Base-by-base conservation (phyloP, 176 grass and related monocot species). In the Zoysia japonica region DNA sequence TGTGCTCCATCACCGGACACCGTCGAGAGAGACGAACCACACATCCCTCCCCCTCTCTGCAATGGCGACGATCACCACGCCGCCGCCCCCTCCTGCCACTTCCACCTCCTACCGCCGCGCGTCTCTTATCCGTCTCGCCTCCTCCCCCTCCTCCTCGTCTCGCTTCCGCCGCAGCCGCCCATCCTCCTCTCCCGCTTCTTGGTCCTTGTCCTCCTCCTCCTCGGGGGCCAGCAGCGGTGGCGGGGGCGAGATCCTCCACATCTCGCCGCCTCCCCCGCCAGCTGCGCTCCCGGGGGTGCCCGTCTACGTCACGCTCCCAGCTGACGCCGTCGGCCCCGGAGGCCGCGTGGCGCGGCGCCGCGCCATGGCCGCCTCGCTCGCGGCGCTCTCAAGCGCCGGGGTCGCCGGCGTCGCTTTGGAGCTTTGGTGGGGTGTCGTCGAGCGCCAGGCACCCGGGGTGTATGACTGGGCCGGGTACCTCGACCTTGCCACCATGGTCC, bases 341-440 rank as follows among this genome's bases (percentile, higher is more conserved):
- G 88, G 88, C 0, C 78, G 85, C 79, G 82, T 93, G 52, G 71
- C 79, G 43, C 65, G 91, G 39, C 75, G 71, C 74, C 88, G 84
- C 71, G 82, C 88, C 74, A 90, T 93, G 91, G 70, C 65, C 11
- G 88, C 88, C 12, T 93, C 91, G 71, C 73, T 93, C 71, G 77
- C 77, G 40, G 91, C 91, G 65, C 88, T 93, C 17, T 82, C 91
- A 7, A 43, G 60, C 40, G 82, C 91, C 9, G 91, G 91, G 16
- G 91, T 93, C 4, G 80, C 89, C 3, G 88, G 91, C 51, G 71
- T 93, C 2, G 85, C 68, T 19, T 36, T 93, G 2, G 91, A 93
- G 88, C 78, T 84, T 75, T 93, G 91, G 91, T 93, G 88, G 91
- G 91, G 91, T 42, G 65, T 90, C 83, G 91, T 93, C 43, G 91